Conservation (phyloP, 805 yeast genomes). For the Kockiozyma suomiensis region DNA sequence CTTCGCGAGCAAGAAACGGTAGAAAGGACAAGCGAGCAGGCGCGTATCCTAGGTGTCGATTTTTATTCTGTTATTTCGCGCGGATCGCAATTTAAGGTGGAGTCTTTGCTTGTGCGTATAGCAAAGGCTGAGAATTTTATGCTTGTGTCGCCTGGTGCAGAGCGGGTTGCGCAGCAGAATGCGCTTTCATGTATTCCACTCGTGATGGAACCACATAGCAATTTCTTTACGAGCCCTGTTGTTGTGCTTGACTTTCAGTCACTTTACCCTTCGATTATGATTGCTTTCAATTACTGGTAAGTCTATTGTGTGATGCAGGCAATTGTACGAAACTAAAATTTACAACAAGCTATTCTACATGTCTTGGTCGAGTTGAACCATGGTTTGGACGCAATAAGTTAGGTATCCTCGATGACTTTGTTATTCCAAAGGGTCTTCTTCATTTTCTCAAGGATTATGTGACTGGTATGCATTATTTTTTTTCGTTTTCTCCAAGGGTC, state of each 20-base stretch:
- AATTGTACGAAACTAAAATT: no score
- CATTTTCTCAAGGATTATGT: conserved; percentile 57
- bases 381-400: conserved; percentile 44
- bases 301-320: background rate
- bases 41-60: conserved; percentile 85
- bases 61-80: conserved; percentile 83
- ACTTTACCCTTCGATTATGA: conserved; percentile 86
- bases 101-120: conserved; percentile 73
- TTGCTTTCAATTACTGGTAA: conserved; percentile 85
- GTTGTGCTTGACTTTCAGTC: conserved; percentile 93
- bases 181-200: conserved; percentile 86
- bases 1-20: conserved; percentile 66
- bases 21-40: conserved; percentile 71
- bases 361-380: conserved; percentile 43
- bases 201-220: conserved; percentile 88
- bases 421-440: conserved; percentile 60
- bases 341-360: conserved; percentile 46
- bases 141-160: conserved; percentile 74
- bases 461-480: conserved; percentile 36
- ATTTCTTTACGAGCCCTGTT: conserved; percentile 83
- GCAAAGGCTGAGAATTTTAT: conserved; percentile 75
- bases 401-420: conserved; percentile 47
- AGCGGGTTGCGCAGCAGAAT: conserved; percentile 79
- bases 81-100: conserved; percentile 94
- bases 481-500: background rate